Conservation (phyloP, 768 basidiomycete genomes). For the Russula griseocarnosa region DNA sequence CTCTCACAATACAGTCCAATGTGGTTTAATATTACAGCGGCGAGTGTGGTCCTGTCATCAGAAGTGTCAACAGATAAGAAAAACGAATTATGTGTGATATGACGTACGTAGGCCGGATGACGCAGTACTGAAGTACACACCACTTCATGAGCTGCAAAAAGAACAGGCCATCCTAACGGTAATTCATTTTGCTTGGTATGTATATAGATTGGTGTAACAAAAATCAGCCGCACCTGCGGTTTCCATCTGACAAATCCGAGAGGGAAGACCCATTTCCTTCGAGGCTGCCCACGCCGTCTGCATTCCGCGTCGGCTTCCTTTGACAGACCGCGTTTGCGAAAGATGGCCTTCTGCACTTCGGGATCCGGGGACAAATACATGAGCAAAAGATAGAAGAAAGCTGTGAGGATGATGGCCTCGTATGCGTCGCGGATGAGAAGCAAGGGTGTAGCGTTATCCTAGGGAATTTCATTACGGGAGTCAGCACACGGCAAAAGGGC, state of each 20-base stretch:
- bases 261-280: conserved; percentile 66
- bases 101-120: conserved; percentile 54
- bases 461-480: background rate
- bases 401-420: conserved; percentile 68
- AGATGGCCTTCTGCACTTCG: conserved; percentile 57
- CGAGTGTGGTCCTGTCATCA: conserved; percentile 47
- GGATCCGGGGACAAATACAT: conserved; percentile 61
- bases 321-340: conserved; percentile 56
- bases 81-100: background rate
- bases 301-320: conserved; percentile 48
- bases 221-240: conserved; percentile 44
- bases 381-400: conserved; percentile 76
- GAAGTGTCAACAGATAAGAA: background rate
- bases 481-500: background rate
- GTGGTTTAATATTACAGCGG: conserved; percentile 59
- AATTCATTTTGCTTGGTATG: conserved; percentile 12
- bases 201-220: background rate
- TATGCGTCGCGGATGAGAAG: conserved; percentile 70
- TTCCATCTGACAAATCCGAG: conserved; percentile 59
- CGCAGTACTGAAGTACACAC: conserved; percentile 71
- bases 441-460: conserved; percentile 66
- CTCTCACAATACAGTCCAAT: conserved; percentile 67
- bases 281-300: conserved; percentile 41
- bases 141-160: conserved; percentile 75
- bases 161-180: conserved; percentile 54